Conservation (phyloP, 2,329 filamentous ascomycete species). For the Calcarisporium arbuscula region DNA sequence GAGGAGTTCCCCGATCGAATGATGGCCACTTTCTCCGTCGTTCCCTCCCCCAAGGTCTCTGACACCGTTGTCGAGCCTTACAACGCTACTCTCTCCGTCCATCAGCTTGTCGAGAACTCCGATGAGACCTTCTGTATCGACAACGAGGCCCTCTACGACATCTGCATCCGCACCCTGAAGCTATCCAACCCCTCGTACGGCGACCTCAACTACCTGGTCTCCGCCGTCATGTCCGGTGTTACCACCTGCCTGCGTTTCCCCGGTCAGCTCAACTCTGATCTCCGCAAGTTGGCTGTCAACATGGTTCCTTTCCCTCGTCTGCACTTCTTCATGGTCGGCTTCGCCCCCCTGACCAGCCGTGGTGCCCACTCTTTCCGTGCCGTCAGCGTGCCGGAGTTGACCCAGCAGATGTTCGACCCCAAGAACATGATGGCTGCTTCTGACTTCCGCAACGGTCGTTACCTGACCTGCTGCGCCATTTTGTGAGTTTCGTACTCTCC, state of each 20-base stretch:
- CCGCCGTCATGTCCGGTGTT: conserved; percentile 98
- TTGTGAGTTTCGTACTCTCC: conserved; percentile 55
- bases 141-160: conserved; percentile 99
- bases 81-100: conserved; percentile 97
- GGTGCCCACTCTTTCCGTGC: conserved; percentile 91
- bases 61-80: conserved; percentile 99
- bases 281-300: conserved; percentile 99
- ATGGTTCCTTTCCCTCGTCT: conserved; percentile 99
- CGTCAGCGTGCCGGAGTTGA: conserved; percentile 94
- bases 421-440: conserved; percentile 99
- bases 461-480: conserved; percentile 98
- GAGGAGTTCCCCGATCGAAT: conserved; percentile 99
- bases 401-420: conserved; percentile 99
- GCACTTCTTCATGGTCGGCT: conserved; percentile 99
- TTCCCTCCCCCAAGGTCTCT: conserved; percentile 98
- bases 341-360: conserved; percentile 89
- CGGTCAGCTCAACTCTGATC: conserved; percentile 98
- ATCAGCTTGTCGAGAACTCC: conserved; percentile 99
- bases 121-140: conserved; percentile 99
- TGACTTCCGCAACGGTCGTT: conserved; percentile 99
- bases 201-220: conserved; percentile 98
- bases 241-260: conserved; percentile 99
- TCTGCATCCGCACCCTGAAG: conserved; percentile 99
- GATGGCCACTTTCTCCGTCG: conserved; percentile 99
- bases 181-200: conserved; percentile 97